Conservation (phyloP, 495 filamentous ascomycete species). For the Aspergillus heteromorphus region DNA sequence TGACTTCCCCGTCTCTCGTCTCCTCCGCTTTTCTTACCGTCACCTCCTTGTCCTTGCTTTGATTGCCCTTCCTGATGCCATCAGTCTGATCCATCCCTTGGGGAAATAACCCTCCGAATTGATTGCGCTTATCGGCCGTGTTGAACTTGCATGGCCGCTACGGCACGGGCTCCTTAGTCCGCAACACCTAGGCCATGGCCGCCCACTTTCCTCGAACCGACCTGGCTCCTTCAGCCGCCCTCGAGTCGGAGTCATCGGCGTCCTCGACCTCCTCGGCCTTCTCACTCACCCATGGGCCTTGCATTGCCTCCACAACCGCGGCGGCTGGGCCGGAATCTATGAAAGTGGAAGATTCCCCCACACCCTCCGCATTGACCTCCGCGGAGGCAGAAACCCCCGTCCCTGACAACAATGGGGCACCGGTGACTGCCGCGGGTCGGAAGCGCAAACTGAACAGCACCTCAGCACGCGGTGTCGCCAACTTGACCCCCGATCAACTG, state of each 20-base stretch:
- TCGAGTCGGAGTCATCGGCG: constrained; percentile 13
- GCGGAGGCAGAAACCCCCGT: constrained; percentile 21
- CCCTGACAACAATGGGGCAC: constrained; percentile 19
- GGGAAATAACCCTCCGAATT: background rate
- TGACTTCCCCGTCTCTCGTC: background rate
- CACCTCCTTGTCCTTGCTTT: background rate
- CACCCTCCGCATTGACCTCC: constrained; percentile 25
- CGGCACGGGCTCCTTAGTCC: constrained; percentile 16
- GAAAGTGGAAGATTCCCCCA: constrained; percentile 31
- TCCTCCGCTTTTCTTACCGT: constrained; percentile 7
- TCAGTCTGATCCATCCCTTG: constrained; percentile 5
- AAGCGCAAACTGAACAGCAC: constrained; percentile 47
- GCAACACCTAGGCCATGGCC: constrained; percentile 39
- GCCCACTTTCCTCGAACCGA: constrained; percentile 29
- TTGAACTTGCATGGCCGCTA: constrained; percentile 33
- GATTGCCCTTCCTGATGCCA: constrained; percentile 7
- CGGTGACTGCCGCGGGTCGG: constrained; percentile 29
- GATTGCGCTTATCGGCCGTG: constrained; percentile 1
- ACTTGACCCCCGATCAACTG: constrained; percentile 66
- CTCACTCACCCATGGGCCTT: constrained; percentile 1
- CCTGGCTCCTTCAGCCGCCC: constrained; percentile 24
- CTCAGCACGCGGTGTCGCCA: constrained; percentile 65
- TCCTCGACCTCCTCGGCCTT: constrained; percentile 9
- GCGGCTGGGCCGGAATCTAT: constrained; percentile 16
- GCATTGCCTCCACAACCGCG: constrained; percentile 5